Percentiles rank a stretch among this genome's conserved stretches.
These are phyloP conservation scores for Serendipita indica DNA, from an alignment of 768 basidiomycete species.

Conservation along the genomic window DNA sequence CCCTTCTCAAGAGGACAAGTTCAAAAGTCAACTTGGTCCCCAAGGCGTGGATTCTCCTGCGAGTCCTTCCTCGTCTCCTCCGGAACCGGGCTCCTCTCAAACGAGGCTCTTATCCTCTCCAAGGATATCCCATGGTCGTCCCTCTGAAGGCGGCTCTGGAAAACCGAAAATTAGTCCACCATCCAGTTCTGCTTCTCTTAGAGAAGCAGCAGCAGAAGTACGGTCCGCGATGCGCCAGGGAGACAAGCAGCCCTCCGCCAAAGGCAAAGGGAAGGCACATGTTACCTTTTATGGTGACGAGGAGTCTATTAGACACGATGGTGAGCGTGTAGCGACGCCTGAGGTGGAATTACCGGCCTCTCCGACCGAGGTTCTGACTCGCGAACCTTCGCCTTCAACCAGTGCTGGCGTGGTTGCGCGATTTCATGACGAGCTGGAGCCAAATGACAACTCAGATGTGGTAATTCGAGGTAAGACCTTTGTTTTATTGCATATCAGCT, in stretches of 20 bases:
- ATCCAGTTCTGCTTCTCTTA: not conserved
- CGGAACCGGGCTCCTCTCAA: not conserved
- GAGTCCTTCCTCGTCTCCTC: not conserved
- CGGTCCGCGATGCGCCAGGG: not conserved
- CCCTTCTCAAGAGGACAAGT: not conserved
- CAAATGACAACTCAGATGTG: slow-evolving; percentile 26
- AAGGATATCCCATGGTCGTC: not conserved
- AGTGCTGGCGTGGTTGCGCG: slow-evolving; percentile 44
- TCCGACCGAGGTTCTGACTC: slow-evolving; percentile 50
- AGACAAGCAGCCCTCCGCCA: not conserved
- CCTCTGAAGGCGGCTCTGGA: not conserved
- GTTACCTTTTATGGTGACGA: slow-evolving; percentile 15
- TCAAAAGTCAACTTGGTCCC: not conserved
- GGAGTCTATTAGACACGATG: not conserved
- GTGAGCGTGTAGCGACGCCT: not conserved
- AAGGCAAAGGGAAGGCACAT: slow-evolving; percentile 13
- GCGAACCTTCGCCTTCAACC: slow-evolving; percentile 43
- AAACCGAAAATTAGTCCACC: not conserved
- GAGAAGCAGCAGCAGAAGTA: not conserved
- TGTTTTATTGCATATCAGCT: not conserved
- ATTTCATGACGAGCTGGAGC: slow-evolving; percentile 17
- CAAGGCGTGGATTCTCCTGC: not conserved
- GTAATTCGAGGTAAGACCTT: slow-evolving; percentile 53
- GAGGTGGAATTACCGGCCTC: slow-evolving; percentile 29
- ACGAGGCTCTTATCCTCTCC: not conserved